Evolutionary conservation across 352 stramenopile species (phyloP), one percentile per base, ranked within the genome.

Genomic region (Elongisporangium anandrum): DNA sequence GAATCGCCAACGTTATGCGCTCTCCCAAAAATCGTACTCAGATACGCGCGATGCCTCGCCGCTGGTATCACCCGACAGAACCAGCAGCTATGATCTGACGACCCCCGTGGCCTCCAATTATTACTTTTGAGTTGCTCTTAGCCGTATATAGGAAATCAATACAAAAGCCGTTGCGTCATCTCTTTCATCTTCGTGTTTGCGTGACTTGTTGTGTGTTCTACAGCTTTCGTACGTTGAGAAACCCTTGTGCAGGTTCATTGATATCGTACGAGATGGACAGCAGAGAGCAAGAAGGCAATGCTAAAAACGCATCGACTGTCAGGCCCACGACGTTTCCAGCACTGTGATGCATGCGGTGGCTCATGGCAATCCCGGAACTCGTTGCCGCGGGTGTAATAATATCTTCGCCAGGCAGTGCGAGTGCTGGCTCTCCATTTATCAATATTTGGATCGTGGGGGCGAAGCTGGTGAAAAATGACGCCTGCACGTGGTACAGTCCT

Each of bases 201-300:
- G 9, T 41, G 5, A 41, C 3, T 34, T 34, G 7, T 34, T 8
- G 24, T 34, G 7, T 34, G 29, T 41, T 13, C 49, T 75, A 92
- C 13, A 92, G 56, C 58, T 92, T 92, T 34, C 83, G 79, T 4
- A 92, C 49, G 41, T 88, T 89, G 57, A 92, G 56, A 56, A 90
- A 88, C 0, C 76, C 83, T 53, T 92, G 83, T 0, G 79, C 80
- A n/a, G 72, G 65, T 54, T 90, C 80, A 34, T 90, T 73, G 41
- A 86, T 75, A 45, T 88, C 71, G 66, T 90, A 92, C 47, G 67
- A 69, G 16, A 92, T 66, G 17, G 75, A 60, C 10, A 92, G 49
- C 0, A 72, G 49, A 4, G 80, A 71, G 38, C 79, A 69, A 0
- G 77, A 64, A 1, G 80, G 83, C 8, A 92, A 63, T 2, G 83